Percentiles rank a stretch among this genome's conserved stretches.
Conservation (phyloP, 192 early-diverging fungal genomes). For the Anaeromyces robustus region DNA sequence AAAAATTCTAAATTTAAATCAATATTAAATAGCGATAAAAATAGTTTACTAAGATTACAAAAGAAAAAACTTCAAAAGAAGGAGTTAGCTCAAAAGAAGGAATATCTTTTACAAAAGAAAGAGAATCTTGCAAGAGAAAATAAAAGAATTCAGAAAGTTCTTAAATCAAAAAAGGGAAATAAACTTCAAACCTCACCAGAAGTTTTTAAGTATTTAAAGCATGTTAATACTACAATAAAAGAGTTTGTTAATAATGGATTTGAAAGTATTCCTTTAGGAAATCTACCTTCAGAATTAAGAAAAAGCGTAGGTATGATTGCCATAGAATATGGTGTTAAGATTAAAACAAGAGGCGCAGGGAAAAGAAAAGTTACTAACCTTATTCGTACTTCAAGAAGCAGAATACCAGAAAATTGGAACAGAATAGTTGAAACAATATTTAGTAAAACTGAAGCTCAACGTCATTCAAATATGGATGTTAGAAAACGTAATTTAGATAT, state of each 20-base stretch:
- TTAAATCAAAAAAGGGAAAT: background rate
- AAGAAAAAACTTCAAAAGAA: background rate
- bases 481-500: background rate
- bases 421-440: background rate
- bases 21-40: background rate
- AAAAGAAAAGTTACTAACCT: background rate
- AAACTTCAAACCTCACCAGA: background rate
- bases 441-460: background rate
- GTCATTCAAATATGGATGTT: background rate
- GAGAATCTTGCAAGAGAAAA: background rate
- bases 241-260: background rate
- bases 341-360: background rate
- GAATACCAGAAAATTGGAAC: background rate
- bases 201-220: background rate
- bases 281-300: background rate
- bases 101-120: background rate
- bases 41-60: background rate
- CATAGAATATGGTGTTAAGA: background rate
- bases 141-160: background rate
- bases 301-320: background rate
- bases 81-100: background rate
- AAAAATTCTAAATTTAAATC: background rate
- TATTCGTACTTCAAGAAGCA: background rate
- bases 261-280: background rate
- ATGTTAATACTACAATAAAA: background rate